Percentiles rank a stretch among this genome's conserved stretches.
Evolutionary conservation across 805 yeast genomes (phyloP).

Genomic region (Lipomyces sp.): DNA sequence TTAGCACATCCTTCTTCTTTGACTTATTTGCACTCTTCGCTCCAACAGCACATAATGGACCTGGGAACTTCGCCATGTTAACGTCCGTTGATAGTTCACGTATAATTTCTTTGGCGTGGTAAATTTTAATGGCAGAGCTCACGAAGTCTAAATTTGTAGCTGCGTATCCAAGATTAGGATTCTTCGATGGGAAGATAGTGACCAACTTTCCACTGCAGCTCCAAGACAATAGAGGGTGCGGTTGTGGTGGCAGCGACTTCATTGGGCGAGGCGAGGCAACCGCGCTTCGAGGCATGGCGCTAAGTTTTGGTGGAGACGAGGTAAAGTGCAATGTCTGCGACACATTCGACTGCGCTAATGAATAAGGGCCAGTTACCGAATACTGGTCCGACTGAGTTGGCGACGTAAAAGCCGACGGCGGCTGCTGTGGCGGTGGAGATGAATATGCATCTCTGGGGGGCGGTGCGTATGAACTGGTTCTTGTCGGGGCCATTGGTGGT

Average conservation of each 20-base stretch:
- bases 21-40: conserved; percentile 53
- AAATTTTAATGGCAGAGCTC: conserved; percentile 42
- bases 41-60: conserved; percentile 59
- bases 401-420: background rate
- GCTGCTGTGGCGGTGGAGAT: background rate
- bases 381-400: background rate
- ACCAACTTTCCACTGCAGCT: conserved; percentile 53
- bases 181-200: conserved; percentile 51
- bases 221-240: conserved; percentile 71
- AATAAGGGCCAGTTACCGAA: background rate
- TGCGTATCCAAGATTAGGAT: conserved; percentile 29
- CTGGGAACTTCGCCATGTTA: conserved; percentile 58
- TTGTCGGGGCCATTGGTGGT: conserved; percentile 12
- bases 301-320: background rate
- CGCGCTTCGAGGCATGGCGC: background rate
- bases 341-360: background rate
- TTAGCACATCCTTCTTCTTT: conserved; percentile 68
- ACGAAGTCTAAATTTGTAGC: conserved; percentile 47
- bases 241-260: conserved; percentile 11
- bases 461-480: conserved; percentile 10
- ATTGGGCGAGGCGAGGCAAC: conserved; percentile 8
- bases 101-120: conserved; percentile 41
- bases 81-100: conserved; percentile 40
- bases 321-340: background rate
- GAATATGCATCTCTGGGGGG: background rate